Base-by-base conservation (phyloP, 495 filamentous ascomycete species). In the Annulohypoxylon nitens region DNA sequence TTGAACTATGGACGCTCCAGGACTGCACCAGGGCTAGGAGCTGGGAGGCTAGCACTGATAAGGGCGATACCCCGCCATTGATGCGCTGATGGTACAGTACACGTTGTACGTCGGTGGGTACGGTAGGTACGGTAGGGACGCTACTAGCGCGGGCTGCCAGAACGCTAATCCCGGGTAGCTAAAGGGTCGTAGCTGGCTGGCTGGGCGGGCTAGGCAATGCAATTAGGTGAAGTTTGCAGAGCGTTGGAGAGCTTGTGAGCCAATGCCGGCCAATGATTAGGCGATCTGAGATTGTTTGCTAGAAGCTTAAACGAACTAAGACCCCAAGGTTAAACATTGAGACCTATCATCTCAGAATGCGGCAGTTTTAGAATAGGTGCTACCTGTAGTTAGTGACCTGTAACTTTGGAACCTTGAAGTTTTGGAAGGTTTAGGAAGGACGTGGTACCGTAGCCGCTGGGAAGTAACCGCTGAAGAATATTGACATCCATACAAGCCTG, bases 31-130 rank as follows among this genome's bases (percentile, higher is more conserved):
- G 20, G 20, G 20, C 20, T 23, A 23, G 20, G 20, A 23, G 30
- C 30, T 30, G 3, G 30, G 30, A 30, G 59, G 23, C 66, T 70
- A 75, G 67, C 67, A 70, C 62, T 63, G 72, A 75, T 75, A 70
- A 67, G 61, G 66, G 53, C 41, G 63, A 70, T 70, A 75, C 72
- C 72, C 72, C 72, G 72, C 72, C 72, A 75, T 71, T 30, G 37
- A 61, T 58, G 16, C 11, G 60, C 61, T 61, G 71, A 61, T 70
- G 30, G 61, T 54, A 66, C 61, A 69, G 66, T 65, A 65, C 20
- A 53, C 51, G 53, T 71, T 50, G 68, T 61, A 65, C 23, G 61
- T 30, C 30, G 43, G 66, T 60, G 57, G 57, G 57, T 39, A 60
- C 57, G 20, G 36, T 23, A 43, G 36, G 57, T 41, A 43, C 57